These are phyloP conservation scores for Orbilia oligospora DNA, from an alignment of 2,329 filamentous ascomycete species.

Conservation along the genomic window DNA sequence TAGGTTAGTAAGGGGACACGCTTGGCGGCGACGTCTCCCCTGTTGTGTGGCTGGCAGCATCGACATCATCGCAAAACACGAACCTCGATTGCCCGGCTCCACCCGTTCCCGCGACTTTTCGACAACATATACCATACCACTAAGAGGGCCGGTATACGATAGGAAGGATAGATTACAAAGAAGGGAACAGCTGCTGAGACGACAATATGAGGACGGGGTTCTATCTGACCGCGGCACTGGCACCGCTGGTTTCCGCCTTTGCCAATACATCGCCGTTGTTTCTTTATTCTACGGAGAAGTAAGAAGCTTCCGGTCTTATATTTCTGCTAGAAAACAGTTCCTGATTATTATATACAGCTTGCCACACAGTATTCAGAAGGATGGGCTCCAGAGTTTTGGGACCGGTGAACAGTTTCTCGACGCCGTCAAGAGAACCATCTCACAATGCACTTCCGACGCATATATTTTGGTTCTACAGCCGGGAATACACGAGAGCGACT, in stretches of 20 bases:
- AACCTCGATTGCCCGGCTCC: constrained; percentile 24
- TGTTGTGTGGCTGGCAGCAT: constrained; percentile 58
- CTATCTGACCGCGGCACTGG: constrained; percentile 49
- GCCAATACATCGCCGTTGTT: constrained; percentile 90
- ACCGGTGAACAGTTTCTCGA: constrained; percentile 60
- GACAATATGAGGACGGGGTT: constrained; percentile 53
- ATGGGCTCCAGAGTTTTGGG: constrained; percentile 58
- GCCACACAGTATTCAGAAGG: constrained; percentile 46
- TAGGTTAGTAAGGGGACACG: constrained; percentile 26
- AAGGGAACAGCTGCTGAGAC: neutral
- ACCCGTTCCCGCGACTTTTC: constrained; percentile 4
- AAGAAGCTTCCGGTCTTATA: constrained; percentile 67
- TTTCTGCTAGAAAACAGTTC: constrained; percentile 32
- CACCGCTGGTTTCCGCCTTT: constrained; percentile 73
- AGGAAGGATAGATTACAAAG: constrained; percentile 4
- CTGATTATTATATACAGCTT: constrained; percentile 27
- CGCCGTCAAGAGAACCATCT: constrained; percentile 53
- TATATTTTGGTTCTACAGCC: constrained; percentile 64
- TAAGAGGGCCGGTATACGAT: constrained; percentile 5
- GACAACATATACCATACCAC: neutral
- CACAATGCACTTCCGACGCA: constrained; percentile 63
- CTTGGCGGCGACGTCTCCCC: constrained; percentile 39
- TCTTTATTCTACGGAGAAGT: constrained; percentile 87
- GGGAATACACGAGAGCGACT: constrained; percentile 63
- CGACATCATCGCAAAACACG: constrained; percentile 60